phyloP scores from a whole-genome alignment of 306 rosid genomes.

The Trichosanthes truncata region DNA sequence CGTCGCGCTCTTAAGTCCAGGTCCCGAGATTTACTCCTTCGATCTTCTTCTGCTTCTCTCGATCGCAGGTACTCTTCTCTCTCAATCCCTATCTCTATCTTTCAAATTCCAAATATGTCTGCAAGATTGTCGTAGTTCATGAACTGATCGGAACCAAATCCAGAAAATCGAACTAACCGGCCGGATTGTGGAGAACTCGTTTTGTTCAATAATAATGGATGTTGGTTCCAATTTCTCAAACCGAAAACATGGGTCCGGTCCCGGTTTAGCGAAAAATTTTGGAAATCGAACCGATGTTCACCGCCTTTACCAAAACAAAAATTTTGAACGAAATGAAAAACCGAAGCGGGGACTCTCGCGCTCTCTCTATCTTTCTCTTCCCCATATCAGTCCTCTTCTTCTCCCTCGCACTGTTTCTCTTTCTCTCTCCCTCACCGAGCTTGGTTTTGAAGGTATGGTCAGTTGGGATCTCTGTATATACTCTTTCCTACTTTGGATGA shows the following conservation, averaged over 20 bases:
- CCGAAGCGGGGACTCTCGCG: not conserved
- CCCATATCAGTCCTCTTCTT: not conserved
- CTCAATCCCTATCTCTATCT: not conserved
- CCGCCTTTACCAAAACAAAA: not conserved
- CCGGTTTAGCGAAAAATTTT: not conserved
- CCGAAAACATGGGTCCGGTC: not conserved
- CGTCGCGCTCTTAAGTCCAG: not conserved
- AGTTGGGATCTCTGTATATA: not conserved
- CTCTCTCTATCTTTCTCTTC: not conserved
- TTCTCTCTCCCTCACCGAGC: not conserved
- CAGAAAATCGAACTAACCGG: not conserved
- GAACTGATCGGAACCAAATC: not conserved
- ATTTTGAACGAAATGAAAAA: not conserved
- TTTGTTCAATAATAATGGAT: not conserved
- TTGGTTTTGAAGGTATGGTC: not conserved
- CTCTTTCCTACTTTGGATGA: not conserved
- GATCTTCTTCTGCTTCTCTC: not conserved
- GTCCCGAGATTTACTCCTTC: not conserved
- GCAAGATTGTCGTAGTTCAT: not conserved
- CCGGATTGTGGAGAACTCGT: not conserved
- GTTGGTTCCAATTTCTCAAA: not conserved
- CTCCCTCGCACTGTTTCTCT: not conserved
- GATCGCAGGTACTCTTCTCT: not conserved
- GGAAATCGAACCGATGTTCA: not conserved
- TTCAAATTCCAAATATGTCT: not conserved